Evolutionary conservation across 2,329 filamentous ascomycete genomes (phyloP).

Genomic region (Pseudocercospora crystallina): DNA sequence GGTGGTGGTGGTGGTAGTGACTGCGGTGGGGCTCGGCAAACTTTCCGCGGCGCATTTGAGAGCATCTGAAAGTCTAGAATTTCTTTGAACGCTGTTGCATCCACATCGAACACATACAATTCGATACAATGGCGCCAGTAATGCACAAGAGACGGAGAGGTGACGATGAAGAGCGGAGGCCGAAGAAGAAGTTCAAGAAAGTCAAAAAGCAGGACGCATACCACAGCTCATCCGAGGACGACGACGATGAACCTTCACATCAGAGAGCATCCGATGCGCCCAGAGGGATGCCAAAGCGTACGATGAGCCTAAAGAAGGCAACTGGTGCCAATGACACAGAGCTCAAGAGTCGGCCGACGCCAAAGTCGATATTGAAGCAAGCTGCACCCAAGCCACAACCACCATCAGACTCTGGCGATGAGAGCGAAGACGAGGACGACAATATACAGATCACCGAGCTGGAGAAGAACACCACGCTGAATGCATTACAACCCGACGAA

Average conservation of each 20-base stretch:
- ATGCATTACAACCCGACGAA: conserved; percentile 20
- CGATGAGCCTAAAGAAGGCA: conserved; percentile 11
- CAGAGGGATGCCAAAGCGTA: conserved; percentile 18
- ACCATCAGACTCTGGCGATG: conserved; percentile 9
- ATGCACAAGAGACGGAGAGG: conserved; percentile 49
- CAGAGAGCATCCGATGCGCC: conserved; percentile 30
- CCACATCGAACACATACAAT: no score
- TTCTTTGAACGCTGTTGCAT: no score
- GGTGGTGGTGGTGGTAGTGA: no score
- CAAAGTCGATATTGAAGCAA: conserved; percentile 24
- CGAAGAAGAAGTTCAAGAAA: conserved; percentile 53
- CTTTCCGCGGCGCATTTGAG: no score
- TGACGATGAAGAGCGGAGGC: conserved; percentile 58
- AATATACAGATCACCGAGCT: conserved; percentile 17
- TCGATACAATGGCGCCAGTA: conserved; percentile 23
- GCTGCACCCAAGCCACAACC: conserved; percentile 8
- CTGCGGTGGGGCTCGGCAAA: no score
- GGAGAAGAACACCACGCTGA: conserved; percentile 21
- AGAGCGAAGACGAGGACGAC: conserved; percentile 14
- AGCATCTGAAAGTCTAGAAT: no score
- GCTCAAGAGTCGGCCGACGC: conserved; percentile 10
- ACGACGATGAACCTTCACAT: conserved; percentile 35
- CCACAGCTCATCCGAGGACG: conserved; percentile 63
- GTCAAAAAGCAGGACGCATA: conserved; percentile 64
- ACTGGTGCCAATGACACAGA: conserved; percentile 18